A percentile compares a stretch with the other conserved stretches of the same genome.
These are phyloP conservation scores for Rhizopus microsporus DNA, from an alignment of 371 early-diverging fungal genomes.

Conservation along the genomic window DNA sequence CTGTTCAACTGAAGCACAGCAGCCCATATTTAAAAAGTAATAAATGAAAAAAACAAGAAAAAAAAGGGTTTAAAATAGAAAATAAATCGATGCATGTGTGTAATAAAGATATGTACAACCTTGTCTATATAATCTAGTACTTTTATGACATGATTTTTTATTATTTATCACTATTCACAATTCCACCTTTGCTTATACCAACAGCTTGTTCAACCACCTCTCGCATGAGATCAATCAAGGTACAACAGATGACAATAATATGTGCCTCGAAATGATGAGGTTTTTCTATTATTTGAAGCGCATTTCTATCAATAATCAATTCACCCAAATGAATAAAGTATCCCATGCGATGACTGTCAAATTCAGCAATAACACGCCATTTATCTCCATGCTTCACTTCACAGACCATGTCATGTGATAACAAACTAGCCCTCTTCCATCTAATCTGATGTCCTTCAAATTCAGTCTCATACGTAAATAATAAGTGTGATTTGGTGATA, in stretches of 20 bases:
- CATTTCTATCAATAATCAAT: conserved; percentile 36
- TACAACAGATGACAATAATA: conserved; percentile 47
- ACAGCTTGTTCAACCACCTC: conserved; percentile 54
- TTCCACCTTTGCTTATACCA: conserved; percentile 45
- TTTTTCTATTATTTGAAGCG: conserved; percentile 27
- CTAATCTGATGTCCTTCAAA: conserved; percentile 36
- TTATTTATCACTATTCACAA: conserved; percentile 40
- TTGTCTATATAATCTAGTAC: neutral
- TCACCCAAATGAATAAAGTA: conserved; percentile 44
- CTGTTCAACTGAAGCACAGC: conserved; percentile 78
- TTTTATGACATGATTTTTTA: neutral
- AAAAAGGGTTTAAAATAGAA: neutral
- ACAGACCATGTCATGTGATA: conserved; percentile 49
- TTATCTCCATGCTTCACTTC: conserved; percentile 23
- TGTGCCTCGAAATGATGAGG: conserved; percentile 37
- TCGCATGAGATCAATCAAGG: conserved; percentile 50
- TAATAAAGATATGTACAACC: neutral
- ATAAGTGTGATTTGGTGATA: conserved; percentile 34
- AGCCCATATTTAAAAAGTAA: conserved; percentile 73
- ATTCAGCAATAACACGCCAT: conserved; percentile 43
- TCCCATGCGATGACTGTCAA: conserved; percentile 52
- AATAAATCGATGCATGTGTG: no score
- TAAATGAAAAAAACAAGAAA: neutral
- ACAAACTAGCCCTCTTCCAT: conserved; percentile 44
- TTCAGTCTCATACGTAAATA: conserved; percentile 43